Base-by-base conservation (phyloP, 345 rosid genomes). In the Camelina neglecta region DNA sequence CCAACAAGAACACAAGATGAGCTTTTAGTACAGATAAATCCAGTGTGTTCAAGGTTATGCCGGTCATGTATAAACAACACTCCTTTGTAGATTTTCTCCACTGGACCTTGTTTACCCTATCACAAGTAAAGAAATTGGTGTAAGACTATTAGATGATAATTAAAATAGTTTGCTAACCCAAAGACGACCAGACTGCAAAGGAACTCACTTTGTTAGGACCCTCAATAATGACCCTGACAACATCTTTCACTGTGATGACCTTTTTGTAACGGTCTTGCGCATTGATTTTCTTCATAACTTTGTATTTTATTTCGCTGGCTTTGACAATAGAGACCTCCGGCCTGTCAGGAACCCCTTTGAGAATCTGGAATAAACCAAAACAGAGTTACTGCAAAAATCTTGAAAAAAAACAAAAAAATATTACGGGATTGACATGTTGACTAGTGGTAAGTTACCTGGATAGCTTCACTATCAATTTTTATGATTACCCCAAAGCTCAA, bases 21-120 rank as follows among this genome's bases (percentile, higher is more conserved):
- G 18, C 92, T 73, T 78, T 88, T 93, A 73, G 84, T 87, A 76
- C 98, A 93, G 24, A 89, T 87, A 77, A 83, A 93, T 42, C 97
- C 97, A 69, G 93, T 86, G 84, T 93, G 95, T 78, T 93, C 97
- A 59, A 88, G 85, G 72, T 90, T 94, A 81, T 86, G 93, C 15
- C 93, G 90, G 74, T 93, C 98, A 79, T 85, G 78, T 26, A 93
- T 73, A 54, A 93, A 93, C 68, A 93, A 66, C 21, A 90, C 71
- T 70, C 90, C 93, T 70, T 83, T 86, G 44, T 67, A 86, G 74
- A 90, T 88, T 77, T 93, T 92, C 75, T 85, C 89, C 53, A 89
- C 95, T 41, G 93, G 93, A 67, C 97, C 96, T 88, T 91, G 95
- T 75, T 88, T 89, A 49, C 97, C 96, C 93, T 93, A 24, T 73